Percentiles rank a stretch among this genome's conserved stretches.
Conservation (phyloP, 495 filamentous ascomycete species). For the Hapsidospora chrysogenum region DNA sequence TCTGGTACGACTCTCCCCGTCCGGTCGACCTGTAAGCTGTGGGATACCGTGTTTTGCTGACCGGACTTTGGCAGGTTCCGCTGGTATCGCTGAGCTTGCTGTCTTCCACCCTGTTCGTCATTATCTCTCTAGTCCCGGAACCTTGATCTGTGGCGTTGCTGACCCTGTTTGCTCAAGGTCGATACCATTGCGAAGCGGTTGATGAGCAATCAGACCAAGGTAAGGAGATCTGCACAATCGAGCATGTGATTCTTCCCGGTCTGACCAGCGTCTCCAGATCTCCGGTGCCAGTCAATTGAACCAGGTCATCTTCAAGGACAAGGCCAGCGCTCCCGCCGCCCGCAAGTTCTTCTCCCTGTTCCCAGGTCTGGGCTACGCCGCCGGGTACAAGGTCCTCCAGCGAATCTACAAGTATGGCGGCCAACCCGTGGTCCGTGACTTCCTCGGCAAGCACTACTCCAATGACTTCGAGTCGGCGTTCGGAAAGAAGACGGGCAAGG, state of each 20-base stretch:
- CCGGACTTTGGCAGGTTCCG: constrained; percentile 42
- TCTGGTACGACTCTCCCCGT: constrained; percentile 45
- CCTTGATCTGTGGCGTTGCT: too few relatives aligned
- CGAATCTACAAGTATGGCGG: constrained; percentile 98
- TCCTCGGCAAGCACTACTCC: constrained; percentile 66
- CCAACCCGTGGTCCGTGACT: constrained; percentile 90
- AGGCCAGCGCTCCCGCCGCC: constrained; percentile 47
- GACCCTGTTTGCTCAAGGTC: constrained; percentile 40
- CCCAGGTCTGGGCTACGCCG: constrained; percentile 90
- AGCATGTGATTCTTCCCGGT: background rate
- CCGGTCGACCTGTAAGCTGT: background rate
- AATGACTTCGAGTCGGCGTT: constrained; percentile 73
- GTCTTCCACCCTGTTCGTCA: constrained; percentile 83
- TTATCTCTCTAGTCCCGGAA: too few relatives aligned
- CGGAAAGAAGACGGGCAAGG: constrained; percentile 93
- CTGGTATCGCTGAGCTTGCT: constrained; percentile 89
- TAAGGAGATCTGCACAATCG: constrained; percentile 17
- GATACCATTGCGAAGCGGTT: constrained; percentile 97
- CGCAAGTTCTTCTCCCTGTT: constrained; percentile 91
- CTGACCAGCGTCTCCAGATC: constrained; percentile 27
- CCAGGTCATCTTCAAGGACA: constrained; percentile 84
- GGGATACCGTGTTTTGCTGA: constrained; percentile 2
- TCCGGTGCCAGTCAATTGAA: constrained; percentile 48
- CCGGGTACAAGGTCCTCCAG: constrained; percentile 94
- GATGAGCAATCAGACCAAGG: constrained; percentile 90